Evolutionary conservation across 805 yeast genomes (phyloP).

Genomic region (Zygoascus bituminiphila): DNA sequence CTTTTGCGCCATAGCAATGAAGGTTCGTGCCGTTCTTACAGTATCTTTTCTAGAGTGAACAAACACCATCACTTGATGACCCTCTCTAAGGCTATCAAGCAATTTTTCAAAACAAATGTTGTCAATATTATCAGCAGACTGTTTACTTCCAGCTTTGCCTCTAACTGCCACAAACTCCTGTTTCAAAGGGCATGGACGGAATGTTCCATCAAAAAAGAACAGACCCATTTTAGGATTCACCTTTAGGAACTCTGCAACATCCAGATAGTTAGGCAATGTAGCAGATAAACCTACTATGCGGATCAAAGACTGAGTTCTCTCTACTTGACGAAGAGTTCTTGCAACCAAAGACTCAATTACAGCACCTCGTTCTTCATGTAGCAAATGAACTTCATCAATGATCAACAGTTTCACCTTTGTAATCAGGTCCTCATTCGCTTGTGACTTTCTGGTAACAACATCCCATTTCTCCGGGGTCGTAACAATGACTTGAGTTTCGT

Average conservation of each 20-base stretch:
- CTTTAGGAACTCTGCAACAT: constrained; percentile 85
- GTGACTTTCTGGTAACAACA: constrained; percentile 86
- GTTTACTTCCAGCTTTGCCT: constrained; percentile 74
- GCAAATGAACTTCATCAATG: constrained; percentile 92
- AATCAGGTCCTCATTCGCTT: constrained; percentile 70
- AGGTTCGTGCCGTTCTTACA: constrained; percentile 66
- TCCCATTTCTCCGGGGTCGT: constrained; percentile 98
- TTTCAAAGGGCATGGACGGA: constrained; percentile 87
- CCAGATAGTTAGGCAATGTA: constrained; percentile 82
- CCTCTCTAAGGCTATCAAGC: constrained; percentile 53
- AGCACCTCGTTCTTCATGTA: constrained; percentile 97
- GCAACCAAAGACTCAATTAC: constrained; percentile 94
- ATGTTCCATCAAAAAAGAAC: constrained; percentile 89
- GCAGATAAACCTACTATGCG: constrained; percentile 93
- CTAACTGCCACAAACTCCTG: constrained; percentile 82
- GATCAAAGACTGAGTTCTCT: constrained; percentile 86
- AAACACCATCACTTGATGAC: constrained; percentile 91
- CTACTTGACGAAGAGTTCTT: constrained; percentile 90
- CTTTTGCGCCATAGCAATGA: constrained; percentile 58
- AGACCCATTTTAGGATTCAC: constrained; percentile 86
- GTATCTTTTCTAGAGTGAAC: constrained; percentile 96
- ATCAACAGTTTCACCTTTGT: constrained; percentile 77
- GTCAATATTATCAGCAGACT: constrained; percentile 64
- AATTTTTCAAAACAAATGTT: constrained; percentile 69
- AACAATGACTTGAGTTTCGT: constrained; percentile 77